Evolutionary conservation across 768 basidiomycete genomes (phyloP).

Genomic region (Coprinopsis marcescibilis): DNA sequence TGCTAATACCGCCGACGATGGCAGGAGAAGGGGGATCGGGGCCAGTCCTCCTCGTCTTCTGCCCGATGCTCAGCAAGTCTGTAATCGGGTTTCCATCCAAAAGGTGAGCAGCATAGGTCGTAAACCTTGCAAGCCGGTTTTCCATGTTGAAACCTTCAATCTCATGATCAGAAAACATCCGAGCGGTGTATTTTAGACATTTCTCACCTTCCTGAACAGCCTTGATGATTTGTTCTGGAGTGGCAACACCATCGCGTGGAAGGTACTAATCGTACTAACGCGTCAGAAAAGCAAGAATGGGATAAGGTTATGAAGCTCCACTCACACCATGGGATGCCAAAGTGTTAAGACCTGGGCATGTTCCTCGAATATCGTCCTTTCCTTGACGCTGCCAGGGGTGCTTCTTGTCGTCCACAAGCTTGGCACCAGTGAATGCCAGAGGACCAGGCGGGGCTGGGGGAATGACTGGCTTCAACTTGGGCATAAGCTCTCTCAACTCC

Average conservation of each 20-base stretch:
- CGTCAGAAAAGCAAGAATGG: background rate
- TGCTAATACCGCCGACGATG: slow-evolving; percentile 17
- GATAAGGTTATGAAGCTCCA: background rate
- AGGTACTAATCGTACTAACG: slow-evolving; percentile 10
- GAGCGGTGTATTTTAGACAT: background rate
- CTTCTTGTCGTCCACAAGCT: slow-evolving; percentile 9
- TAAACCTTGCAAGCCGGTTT: slow-evolving; percentile 11
- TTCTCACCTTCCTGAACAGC: slow-evolving; percentile 15
- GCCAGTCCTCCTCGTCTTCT: slow-evolving; percentile 15
- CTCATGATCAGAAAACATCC: background rate
- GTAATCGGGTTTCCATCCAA: slow-evolving; percentile 18
- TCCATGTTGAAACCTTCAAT: slow-evolving; percentile 18
- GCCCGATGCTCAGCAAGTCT: slow-evolving; percentile 16
- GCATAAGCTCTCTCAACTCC: slow-evolving; percentile 15
- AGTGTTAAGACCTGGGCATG: slow-evolving; percentile 17
- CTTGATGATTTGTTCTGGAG: slow-evolving; percentile 12
- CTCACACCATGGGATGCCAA: slow-evolving; percentile 16
- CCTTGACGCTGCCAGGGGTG: slow-evolving; percentile 10
- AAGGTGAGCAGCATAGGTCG: slow-evolving; percentile 15
- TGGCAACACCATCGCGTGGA: slow-evolving; percentile 14
- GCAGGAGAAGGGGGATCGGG: slow-evolving; percentile 16
- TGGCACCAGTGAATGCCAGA: background rate
- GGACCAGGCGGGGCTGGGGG: slow-evolving; percentile 9
- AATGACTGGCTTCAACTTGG: background rate
- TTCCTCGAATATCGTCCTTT: slow-evolving; percentile 11